Evolutionary conservation across 108 stramenopile genomes (phyloP).

Genomic region (Skeletonema potamos): DNA sequence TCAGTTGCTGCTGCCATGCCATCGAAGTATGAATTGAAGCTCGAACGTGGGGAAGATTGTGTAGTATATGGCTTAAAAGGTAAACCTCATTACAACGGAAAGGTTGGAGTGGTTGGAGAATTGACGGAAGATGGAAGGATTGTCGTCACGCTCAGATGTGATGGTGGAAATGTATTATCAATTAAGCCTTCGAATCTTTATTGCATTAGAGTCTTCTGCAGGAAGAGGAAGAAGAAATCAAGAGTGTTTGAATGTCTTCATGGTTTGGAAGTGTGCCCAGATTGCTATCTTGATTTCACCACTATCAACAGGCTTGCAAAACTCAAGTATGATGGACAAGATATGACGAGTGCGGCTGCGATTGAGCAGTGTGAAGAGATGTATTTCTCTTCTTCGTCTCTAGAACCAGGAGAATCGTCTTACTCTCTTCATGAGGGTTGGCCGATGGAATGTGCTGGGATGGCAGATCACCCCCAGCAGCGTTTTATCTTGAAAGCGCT

Average conservation of each 20-base stretch:
- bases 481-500: neutral
- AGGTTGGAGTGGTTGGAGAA: constrained; percentile 8
- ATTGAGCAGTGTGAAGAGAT: constrained; percentile 6
- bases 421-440: neutral
- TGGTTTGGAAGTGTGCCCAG: neutral
- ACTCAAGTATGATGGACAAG: constrained; percentile 14
- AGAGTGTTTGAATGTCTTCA: constrained; percentile 3
- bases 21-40: neutral
- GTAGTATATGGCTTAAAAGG: constrained; percentile 12
- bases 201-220: constrained; percentile 11
- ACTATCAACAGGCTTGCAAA: constrained; percentile 2
- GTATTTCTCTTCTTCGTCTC: constrained; percentile 2
- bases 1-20: neutral
- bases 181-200: constrained; percentile 4
- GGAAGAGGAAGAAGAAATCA: constrained; percentile 7
- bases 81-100: constrained; percentile 15
- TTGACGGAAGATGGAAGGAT: neutral
- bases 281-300: constrained; percentile 2
- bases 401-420: neutral
- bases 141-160: constrained; percentile 2
- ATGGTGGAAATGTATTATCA: neutral
- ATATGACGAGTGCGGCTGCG: constrained; percentile 3
- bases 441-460: constrained; percentile 5
- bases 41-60: constrained; percentile 11
- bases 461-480: constrained; percentile 4